phyloP scores from a whole-genome alignment of 2,329 filamentous ascomycete genomes.

The Rhynchosporium graminicola region DNA sequence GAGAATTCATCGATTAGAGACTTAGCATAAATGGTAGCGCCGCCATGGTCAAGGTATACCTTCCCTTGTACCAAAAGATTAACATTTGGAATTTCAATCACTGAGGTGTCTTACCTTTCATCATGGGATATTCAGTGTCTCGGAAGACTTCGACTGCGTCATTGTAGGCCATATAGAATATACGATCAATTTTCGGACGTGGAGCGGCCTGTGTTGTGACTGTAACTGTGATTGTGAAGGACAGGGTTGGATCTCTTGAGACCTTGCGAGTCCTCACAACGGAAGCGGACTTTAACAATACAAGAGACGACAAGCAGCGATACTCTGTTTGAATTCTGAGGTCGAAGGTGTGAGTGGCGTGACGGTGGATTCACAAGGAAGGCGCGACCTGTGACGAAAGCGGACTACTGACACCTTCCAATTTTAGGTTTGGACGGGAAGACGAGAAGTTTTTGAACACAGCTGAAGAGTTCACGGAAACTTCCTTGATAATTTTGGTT shows the following conservation, averaged over 20 bases:
- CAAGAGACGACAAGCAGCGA: not conserved
- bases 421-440: not conserved
- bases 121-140: conserved; percentile 64
- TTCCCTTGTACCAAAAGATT: conserved; percentile 52
- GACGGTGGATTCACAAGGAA: not conserved
- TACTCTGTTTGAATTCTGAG: not conserved
- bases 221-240: not conserved
- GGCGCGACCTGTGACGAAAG: not conserved
- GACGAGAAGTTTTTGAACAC: not conserved
- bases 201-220: not conserved
- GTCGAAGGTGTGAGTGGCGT: not conserved
- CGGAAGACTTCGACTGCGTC: conserved; percentile 58
- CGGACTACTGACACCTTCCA: not conserved
- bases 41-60: conserved; percentile 89
- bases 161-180: conserved; percentile 51
- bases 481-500: too few species aligned
- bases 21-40: conserved; percentile 76
- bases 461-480: not conserved
- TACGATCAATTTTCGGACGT: not conserved
- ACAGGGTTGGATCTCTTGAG: not conserved
- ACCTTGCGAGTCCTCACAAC: not conserved
- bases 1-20: conserved; percentile 81
- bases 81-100: not conserved
- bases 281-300: not conserved
- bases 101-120: conserved; percentile 52